Base-by-base conservation (phyloP, 495 filamentous ascomycete genomes). In the Aspergillus taichungensis region DNA sequence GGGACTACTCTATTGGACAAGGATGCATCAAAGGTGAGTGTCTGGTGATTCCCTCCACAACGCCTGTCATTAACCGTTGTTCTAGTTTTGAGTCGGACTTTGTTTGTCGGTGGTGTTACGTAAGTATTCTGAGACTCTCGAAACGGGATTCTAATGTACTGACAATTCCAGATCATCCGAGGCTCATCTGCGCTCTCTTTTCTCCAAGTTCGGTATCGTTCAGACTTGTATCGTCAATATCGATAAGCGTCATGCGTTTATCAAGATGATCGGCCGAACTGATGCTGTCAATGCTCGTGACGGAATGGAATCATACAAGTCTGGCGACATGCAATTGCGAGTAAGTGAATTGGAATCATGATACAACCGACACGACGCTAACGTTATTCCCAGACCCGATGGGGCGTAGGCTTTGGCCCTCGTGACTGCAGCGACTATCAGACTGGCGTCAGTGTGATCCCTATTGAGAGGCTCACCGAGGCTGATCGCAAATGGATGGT, bases 401-500 rank as follows among this genome's bases (percentile, higher is more conserved):
- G 92, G 92, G 92, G 92, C 51, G 94, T 99, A 31, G 92, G 92
- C 4, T 99, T 94, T 55, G 92, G 92, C 2, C 94, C 92, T 11
- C 85, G 94, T 50, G 94, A 99, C 58, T 99, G 92, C 72, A 91
- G 86, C 61, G 89, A 99, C 61, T 99, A 97, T 63, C 77, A 82
- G 43, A 90, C 80, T 9, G 92, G 92, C 30, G 78, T 96, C 64
- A 96, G 90, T 62, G 66, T 97, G 27, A 96, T 98, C 47, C 92
- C 92, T 2, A 87, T 97, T 56, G 75, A 82, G 49, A 83, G 88
- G 45, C 78, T 98, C 11, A 98, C 92, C 6, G 94, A 98, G 44
- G 94, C 92, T 13, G 92, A 98, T 68, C 76, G 84, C 30, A 94
- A 95, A 62, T 98, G 94, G 94, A 91, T 97, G 82, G 68, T 95